Percentiles rank a stretch among this genome's conserved stretches.
These are phyloP conservation scores for Botrytis cinerea DNA, from an alignment of 2,329 filamentous ascomycete genomes.

Conservation along the genomic window DNA sequence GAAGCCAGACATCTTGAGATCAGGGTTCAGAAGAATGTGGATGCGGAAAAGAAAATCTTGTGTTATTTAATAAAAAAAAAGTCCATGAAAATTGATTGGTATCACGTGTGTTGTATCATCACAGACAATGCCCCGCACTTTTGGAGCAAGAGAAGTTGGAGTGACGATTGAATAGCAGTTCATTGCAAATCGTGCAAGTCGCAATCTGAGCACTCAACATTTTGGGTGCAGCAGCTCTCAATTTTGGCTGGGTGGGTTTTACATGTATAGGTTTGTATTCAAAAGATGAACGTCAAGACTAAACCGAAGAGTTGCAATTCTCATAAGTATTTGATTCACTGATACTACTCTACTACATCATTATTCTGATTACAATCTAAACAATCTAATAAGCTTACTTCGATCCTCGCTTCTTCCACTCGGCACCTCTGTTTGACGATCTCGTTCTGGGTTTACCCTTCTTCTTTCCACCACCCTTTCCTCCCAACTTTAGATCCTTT, in stretches of 20 bases:
- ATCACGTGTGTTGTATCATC: slow-evolving; percentile 4
- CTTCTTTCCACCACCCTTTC: slow-evolving; percentile 54
- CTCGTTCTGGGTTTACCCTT: slow-evolving; percentile 48
- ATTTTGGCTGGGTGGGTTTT: not conserved
- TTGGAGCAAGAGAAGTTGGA: not conserved
- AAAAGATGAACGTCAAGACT: not conserved
- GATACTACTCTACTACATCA: slow-evolving; percentile 1
- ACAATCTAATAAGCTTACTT: slow-evolving; percentile 38
- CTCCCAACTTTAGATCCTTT: slow-evolving; percentile 60
- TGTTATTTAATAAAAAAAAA: not conserved
- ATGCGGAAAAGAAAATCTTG: not conserved
- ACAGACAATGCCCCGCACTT: slow-evolving; percentile 10
- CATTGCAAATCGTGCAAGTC: not conserved
- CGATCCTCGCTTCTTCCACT: slow-evolving; percentile 44
- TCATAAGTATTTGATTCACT: not conserved
- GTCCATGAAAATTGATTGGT: slow-evolving; percentile 12
- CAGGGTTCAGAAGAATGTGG: not conserved
- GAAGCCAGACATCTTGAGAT: slow-evolving; percentile 31
- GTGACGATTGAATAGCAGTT: slow-evolving; percentile 1
- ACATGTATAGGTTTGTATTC: not conserved
- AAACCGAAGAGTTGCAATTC: not conserved
- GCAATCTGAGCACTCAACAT: not conserved
- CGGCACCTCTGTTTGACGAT: slow-evolving; percentile 41
- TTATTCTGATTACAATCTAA: slow-evolving; percentile 13
- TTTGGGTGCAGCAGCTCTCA: not conserved